Percentiles rank a stretch among this genome's conserved stretches.
Conservation (phyloP, 495 filamentous ascomycete genomes). For the Cladorrhinum samala region DNA sequence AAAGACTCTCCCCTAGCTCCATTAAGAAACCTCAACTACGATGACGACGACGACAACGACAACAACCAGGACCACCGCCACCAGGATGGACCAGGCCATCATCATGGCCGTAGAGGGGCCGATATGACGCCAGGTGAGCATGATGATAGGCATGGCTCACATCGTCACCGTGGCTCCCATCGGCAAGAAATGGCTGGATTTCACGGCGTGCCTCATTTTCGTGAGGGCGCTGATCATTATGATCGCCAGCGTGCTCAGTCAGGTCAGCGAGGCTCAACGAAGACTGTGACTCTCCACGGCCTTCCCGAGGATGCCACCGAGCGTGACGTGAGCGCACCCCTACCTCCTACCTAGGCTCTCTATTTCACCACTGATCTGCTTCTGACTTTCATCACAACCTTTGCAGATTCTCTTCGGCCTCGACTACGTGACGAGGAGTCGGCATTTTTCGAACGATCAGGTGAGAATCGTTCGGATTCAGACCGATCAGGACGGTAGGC, state of each 20-base stretch:
- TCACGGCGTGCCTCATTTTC: neutral
- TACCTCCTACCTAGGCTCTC: too few relatives aligned
- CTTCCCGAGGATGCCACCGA: constrained; percentile 29
- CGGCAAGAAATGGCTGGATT: neutral
- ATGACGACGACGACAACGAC: constrained; percentile 19
- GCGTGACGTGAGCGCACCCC: constrained; percentile 19
- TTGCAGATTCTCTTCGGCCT: constrained; percentile 28
- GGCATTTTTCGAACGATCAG: constrained; percentile 23
- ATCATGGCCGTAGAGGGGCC: too few relatives aligned
- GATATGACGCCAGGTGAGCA: neutral
- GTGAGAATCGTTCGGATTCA: constrained; percentile 23
- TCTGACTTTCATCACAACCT: neutral
- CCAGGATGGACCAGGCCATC: neutral
- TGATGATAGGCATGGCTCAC: neutral
- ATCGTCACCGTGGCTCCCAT: neutral
- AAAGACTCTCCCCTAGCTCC: constrained; percentile 20
- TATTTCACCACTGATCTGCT: neutral
- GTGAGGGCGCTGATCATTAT: neutral
- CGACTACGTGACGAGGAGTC: constrained; percentile 23
- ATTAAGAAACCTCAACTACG: constrained; percentile 26
- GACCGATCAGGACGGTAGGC: constrained; percentile 25
- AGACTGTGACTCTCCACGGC: constrained; percentile 17
- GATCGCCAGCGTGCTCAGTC: neutral
- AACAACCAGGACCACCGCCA: constrained; percentile 3
- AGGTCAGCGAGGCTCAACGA: constrained; percentile 5